Conservation (phyloP, 768 basidiomycete species). For the Lyophyllum decastes region DNA sequence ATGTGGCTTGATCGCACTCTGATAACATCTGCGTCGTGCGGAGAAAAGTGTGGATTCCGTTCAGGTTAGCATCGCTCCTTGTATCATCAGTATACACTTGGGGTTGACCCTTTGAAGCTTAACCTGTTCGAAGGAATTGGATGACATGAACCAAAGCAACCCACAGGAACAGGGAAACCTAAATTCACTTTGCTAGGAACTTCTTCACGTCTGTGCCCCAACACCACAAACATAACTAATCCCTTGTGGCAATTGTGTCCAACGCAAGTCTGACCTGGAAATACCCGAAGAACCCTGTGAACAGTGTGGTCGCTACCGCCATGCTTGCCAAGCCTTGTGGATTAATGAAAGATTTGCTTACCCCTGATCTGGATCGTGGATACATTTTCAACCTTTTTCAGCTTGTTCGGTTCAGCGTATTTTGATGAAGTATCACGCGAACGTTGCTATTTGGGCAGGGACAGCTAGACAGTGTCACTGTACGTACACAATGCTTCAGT, state of each 20-base stretch:
- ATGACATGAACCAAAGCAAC: not conserved
- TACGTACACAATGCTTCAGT: not conserved
- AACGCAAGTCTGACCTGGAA: not conserved
- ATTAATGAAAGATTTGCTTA: not conserved
- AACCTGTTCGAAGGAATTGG: not conserved
- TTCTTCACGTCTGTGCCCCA: not conserved
- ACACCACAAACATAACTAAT: not conserved
- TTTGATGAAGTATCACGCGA: conserved; percentile 3
- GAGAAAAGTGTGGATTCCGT: not conserved
- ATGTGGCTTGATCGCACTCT: not conserved
- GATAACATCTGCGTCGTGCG: not conserved
- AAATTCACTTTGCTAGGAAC: not conserved
- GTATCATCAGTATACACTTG: not conserved
- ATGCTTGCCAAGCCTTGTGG: not conserved
- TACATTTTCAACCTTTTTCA: not conserved
- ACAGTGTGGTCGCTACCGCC: conserved; percentile 2
- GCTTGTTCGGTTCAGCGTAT: conserved; percentile 3
- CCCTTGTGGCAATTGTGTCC: conserved; percentile 1
- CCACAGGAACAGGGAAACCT: not conserved
- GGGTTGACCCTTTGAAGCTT: not conserved
- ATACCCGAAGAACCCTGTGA: not conserved
- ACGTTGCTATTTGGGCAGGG: not conserved
- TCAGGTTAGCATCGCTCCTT: not conserved
- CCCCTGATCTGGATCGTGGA: conserved; percentile 8
- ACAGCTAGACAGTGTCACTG: not conserved